These are phyloP conservation scores for Dendrobium officinale DNA, from an alignment of 106 monocot species.

Conservation along the genomic window DNA sequence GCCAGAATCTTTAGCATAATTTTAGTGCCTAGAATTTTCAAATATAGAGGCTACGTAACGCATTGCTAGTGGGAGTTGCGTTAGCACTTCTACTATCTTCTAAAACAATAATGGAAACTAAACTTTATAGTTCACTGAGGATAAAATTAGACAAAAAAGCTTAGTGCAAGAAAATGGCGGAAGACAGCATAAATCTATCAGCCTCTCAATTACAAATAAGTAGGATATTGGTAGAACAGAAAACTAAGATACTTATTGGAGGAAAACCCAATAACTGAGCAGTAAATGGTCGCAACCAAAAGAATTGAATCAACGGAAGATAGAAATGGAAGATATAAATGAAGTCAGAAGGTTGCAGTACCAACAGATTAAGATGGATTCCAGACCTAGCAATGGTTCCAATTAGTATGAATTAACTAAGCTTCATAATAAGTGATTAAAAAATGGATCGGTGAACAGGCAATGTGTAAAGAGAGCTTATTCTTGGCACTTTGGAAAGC, in stretches of 20 bases:
- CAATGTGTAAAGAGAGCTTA: not conserved
- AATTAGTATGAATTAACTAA: not conserved
- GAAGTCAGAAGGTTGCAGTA: not conserved
- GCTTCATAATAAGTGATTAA: not conserved
- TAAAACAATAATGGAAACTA: too few species aligned
- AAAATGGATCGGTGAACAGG: not conserved
- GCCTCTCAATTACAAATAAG: too few species aligned
- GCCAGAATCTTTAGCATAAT: too few species aligned
- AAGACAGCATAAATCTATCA: too few species aligned
- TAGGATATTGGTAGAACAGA: not conserved
- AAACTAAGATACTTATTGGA: not conserved
- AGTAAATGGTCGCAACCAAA: not conserved
- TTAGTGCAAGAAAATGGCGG: too few species aligned
- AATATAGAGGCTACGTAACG: too few species aligned
- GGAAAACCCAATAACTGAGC: not conserved
- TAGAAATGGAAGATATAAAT: not conserved
- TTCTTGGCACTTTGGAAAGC: too few species aligned
- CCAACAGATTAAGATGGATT: not conserved
- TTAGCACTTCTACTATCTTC: too few species aligned
- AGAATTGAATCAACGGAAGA: not conserved
- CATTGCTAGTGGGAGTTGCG: too few species aligned
- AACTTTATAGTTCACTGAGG: too few species aligned
- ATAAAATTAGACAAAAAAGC: too few species aligned
- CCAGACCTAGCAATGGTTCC: not conserved
- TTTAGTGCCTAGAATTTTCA: too few species aligned